Evolutionary conservation across 805 yeast species (phyloP).

Genomic region (Starmerella khaoyaiensis): DNA sequence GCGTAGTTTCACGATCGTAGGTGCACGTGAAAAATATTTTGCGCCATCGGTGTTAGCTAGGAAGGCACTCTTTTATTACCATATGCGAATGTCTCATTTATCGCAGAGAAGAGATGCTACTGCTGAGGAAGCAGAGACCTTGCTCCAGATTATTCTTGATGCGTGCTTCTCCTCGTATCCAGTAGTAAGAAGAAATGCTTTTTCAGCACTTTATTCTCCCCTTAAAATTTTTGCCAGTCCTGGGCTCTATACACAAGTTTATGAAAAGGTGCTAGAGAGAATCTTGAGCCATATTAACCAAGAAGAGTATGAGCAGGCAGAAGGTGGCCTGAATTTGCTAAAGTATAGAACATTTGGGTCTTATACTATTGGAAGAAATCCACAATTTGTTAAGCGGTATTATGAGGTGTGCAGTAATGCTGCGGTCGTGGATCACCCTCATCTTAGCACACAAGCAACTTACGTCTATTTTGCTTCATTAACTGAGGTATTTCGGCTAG

Average conservation of each 20-base stretch:
- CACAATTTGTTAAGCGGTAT: conserved; percentile 1
- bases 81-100: conserved; percentile 56
- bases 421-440: conserved; percentile 8
- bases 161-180: conserved; percentile 54
- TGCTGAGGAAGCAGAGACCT: conserved; percentile 27
- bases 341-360: conserved; percentile 38
- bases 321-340: conserved; percentile 52
- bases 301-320: conserved; percentile 42
- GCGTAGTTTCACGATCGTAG: conserved; percentile 49
- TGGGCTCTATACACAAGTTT: conserved; percentile 45
- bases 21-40: conserved; percentile 45
- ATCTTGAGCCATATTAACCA: conserved; percentile 38
- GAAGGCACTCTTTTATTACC: conserved; percentile 59
- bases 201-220: conserved; percentile 49
- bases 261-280: conserved; percentile 38
- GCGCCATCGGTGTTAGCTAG: conserved; percentile 72
- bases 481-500: conserved; percentile 32
- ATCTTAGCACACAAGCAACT: conserved; percentile 9
- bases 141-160: conserved; percentile 51
- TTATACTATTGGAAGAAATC: conserved; percentile 11
- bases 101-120: conserved; percentile 51
- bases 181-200: conserved; percentile 58
- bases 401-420: conserved; percentile 5
- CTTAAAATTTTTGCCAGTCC: conserved; percentile 33
- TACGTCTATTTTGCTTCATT: conserved; percentile 1